Conservation (phyloP, 208 protist genomes). For the Leishmania mexicana region DNA sequence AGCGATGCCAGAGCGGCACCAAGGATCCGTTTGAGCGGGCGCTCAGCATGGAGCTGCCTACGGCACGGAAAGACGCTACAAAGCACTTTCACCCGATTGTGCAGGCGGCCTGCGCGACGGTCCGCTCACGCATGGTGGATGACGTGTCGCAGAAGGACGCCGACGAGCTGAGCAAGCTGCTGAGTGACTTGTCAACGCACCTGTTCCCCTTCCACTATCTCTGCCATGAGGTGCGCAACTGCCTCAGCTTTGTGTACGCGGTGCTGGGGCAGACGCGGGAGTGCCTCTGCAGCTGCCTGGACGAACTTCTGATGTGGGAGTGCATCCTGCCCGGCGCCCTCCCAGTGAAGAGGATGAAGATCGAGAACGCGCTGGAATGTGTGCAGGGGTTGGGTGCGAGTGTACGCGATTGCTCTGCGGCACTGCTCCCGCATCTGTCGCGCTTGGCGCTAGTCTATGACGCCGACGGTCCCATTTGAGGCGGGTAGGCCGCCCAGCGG, state of each 20-base stretch:
- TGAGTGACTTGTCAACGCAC: conserved; percentile 43
- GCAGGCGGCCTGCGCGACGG: conserved; percentile 44
- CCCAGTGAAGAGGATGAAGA: conserved; percentile 85
- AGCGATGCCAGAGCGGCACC: conserved; percentile 45
- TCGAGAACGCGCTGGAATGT: conserved; percentile 68
- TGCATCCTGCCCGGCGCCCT: conserved; percentile 74
- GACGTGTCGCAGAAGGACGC: conserved; percentile 42
- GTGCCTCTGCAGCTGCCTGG: conserved; percentile 59
- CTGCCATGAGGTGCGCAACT: conserved; percentile 84
- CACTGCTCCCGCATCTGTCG: conserved; percentile 46
- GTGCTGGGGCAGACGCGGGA: conserved; percentile 44
- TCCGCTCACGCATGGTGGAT: conserved; percentile 44
- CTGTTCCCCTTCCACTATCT: conserved; percentile 85
- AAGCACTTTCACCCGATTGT: conserved; percentile 52
- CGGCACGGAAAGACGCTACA: conserved; percentile 32
- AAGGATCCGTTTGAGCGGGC: conserved; percentile 64
- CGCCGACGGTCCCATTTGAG: conserved; percentile 29
- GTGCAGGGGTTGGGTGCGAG: conserved; percentile 14
- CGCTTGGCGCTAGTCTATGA: conserved; percentile 63
- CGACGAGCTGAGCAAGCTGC: conserved; percentile 42
- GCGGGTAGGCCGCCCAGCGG: neutral
- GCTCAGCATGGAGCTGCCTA: conserved; percentile 40
- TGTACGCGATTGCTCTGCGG: conserved; percentile 4
- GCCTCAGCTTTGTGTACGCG: conserved; percentile 81
- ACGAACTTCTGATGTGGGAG: conserved; percentile 87